Conservation (phyloP, 192 early-diverging fungal species). For the Backusella macrospora region DNA sequence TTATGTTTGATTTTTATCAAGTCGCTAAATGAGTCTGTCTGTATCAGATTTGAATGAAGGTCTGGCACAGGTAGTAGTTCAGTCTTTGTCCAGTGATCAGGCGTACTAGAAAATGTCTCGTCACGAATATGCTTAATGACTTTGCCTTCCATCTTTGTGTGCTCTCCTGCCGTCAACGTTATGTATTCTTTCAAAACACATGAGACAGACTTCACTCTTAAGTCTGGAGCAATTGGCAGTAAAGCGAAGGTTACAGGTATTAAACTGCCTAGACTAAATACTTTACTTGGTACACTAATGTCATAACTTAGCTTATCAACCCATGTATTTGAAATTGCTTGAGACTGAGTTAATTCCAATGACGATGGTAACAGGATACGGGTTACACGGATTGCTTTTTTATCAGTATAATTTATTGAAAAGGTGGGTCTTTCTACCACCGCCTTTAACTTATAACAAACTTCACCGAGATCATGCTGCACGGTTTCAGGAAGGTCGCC, state of each 20-base stretch:
- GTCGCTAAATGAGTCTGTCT: conserved; percentile 37
- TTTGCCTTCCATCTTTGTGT: conserved; percentile 26
- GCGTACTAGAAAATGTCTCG: not conserved
- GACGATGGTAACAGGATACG: conserved; percentile 56
- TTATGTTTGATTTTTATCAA: conserved; percentile 44
- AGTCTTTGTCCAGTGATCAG: conserved; percentile 26
- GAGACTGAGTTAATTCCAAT: conserved; percentile 51
- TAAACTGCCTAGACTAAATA: conserved; percentile 49
- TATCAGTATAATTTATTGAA: conserved; percentile 49
- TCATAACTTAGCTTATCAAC: conserved; percentile 59
- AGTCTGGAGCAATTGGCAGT: conserved; percentile 50
- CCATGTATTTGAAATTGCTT: conserved; percentile 62
- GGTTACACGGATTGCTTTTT: conserved; percentile 44
- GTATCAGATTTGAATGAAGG: not conserved
- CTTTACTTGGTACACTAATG: conserved; percentile 54
- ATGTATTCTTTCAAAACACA: conserved; percentile 62
- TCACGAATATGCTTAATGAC: conserved; percentile 22
- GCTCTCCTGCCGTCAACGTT: conserved; percentile 39
- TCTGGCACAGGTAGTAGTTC: conserved; percentile 29
- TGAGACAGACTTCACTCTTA: conserved; percentile 49
- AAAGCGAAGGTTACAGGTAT: conserved; percentile 59
- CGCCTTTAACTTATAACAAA: conserved; percentile 58
- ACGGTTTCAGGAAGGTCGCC: conserved; percentile 67
- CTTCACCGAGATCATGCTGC: conserved; percentile 47
- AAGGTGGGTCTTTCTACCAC: conserved; percentile 58